Conservation (phyloP, 192 early-diverging fungal species). For the Umbelopsis ramanniana region DNA sequence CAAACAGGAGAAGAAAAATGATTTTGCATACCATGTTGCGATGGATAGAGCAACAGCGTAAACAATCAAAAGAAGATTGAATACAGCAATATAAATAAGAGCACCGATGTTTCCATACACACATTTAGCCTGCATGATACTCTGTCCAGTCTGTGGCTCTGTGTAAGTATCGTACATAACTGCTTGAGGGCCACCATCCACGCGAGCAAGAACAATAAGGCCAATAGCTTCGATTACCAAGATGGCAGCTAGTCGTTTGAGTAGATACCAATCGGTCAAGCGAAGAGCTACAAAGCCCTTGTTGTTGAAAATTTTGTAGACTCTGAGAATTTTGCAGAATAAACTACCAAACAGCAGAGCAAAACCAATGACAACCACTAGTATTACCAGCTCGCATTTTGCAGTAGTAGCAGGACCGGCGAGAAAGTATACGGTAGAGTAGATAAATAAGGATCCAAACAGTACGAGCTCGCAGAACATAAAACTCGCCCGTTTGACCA, state of each 20-base stretch:
- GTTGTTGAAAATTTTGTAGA: slow-evolving; percentile 29
- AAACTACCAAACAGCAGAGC: slow-evolving; percentile 24
- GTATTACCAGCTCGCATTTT: slow-evolving; percentile 11
- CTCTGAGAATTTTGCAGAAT: slow-evolving; percentile 21
- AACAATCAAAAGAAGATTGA: slow-evolving; percentile 21
- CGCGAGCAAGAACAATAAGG: neutral
- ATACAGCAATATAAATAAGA: slow-evolving; percentile 6
- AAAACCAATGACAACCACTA: slow-evolving; percentile 16
- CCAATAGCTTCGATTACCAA: slow-evolving; percentile 15
- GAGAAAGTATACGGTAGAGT: slow-evolving; percentile 11
- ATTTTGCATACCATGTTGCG: slow-evolving; percentile 9
- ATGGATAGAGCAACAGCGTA: slow-evolving; percentile 6
- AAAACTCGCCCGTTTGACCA: slow-evolving; percentile 23
- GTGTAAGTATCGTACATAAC: neutral
- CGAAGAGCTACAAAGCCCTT: slow-evolving; percentile 17
- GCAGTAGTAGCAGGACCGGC: neutral
- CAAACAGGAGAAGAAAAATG: no score
- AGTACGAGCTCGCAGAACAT: slow-evolving; percentile 21
- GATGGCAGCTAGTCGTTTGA: slow-evolving; percentile 15
- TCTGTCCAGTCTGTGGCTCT: slow-evolving; percentile 8
- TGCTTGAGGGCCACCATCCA: slow-evolving; percentile 12
- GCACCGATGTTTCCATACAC: slow-evolving; percentile 12
- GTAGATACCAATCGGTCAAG: slow-evolving; percentile 19
- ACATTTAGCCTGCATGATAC: slow-evolving; percentile 8
- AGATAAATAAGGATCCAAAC: slow-evolving; percentile 21